A percentile compares a stretch with the other conserved stretches of the same genome.
These are phyloP conservation scores for Exophiala xenobiotica DNA, from an alignment of 2,329 filamentous ascomycete genomes.

Conservation along the genomic window DNA sequence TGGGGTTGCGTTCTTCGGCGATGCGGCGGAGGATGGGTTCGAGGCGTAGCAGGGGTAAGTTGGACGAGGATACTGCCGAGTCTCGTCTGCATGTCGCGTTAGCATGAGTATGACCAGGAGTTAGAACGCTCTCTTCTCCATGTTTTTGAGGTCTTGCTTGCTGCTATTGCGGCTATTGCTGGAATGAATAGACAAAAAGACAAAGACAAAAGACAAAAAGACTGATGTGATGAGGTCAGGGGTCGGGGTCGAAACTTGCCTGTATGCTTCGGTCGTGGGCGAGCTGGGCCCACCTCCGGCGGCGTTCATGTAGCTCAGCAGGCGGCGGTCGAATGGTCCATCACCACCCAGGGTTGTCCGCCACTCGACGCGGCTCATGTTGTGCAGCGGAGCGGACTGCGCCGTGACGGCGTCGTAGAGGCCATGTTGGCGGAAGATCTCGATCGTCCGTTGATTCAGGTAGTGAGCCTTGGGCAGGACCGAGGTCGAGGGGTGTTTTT, in stretches of 20 bases:
- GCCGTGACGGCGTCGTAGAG: conserved; percentile 33
- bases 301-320: background rate
- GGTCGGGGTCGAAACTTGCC: conserved; percentile 34
- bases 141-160: too few species aligned
- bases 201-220: too few species aligned
- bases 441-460: conserved; percentile 34
- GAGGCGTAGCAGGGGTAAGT: conserved; percentile 31
- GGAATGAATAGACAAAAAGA: too few species aligned
- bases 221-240: background rate
- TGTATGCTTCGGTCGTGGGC: background rate
- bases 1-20: conserved; percentile 35
- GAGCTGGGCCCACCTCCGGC: conserved; percentile 2
- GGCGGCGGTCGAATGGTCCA: conserved; percentile 20
- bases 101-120: too few species aligned
- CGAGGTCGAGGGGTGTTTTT: conserved; percentile 34
- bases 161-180: too few species aligned
- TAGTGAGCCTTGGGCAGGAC: conserved; percentile 37
- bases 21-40: conserved; percentile 36
- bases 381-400: conserved; percentile 28
- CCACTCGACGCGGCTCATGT: conserved; percentile 34
- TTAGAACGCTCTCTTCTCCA: too few species aligned
- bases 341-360: conserved; percentile 34
- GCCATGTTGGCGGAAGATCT: conserved; percentile 33
- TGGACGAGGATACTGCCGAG: conserved; percentile 1
- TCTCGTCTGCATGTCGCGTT: background rate